These are phyloP conservation scores for Beauveria australis DNA, from an alignment of 2,329 filamentous ascomycete genomes.

Conservation along the genomic window DNA sequence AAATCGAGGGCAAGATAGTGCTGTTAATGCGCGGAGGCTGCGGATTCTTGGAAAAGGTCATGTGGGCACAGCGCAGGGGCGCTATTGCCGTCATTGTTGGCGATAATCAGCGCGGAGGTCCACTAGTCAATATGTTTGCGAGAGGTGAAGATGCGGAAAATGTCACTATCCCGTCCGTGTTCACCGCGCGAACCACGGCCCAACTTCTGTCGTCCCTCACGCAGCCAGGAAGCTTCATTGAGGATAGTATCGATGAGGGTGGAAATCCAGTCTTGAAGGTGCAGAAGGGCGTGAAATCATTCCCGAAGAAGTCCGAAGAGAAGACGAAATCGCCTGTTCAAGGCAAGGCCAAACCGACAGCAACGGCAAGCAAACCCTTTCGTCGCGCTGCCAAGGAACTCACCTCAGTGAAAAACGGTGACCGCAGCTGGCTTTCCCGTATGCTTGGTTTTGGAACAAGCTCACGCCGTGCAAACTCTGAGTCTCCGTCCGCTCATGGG, in stretches of 20 bases:
- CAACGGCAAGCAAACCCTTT: slow-evolving; percentile 17
- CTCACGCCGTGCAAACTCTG: slow-evolving; percentile 33
- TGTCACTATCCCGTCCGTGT: slow-evolving; percentile 85
- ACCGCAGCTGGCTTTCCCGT: slow-evolving; percentile 36
- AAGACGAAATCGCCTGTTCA: slow-evolving; percentile 27
- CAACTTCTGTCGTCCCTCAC: slow-evolving; percentile 85
- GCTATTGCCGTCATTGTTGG: slow-evolving; percentile 88
- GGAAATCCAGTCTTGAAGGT: slow-evolving; percentile 48
- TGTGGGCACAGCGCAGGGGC: slow-evolving; percentile 90
- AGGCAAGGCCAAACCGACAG: slow-evolving; percentile 19
- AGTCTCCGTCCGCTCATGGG: slow-evolving; percentile 60
- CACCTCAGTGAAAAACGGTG: slow-evolving; percentile 11
- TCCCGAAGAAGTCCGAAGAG: slow-evolving; percentile 2
- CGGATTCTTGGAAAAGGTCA: slow-evolving; percentile 92
- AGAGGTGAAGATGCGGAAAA: slow-evolving; percentile 84
- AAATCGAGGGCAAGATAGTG: slow-evolving; percentile 89
- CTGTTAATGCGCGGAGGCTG: slow-evolving; percentile 87
- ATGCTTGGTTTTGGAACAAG: slow-evolving; percentile 30
- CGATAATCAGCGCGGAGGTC: slow-evolving; percentile 82
- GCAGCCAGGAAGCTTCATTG: slow-evolving; percentile 57
- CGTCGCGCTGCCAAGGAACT: slow-evolving; percentile 20
- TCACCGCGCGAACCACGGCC: slow-evolving; percentile 90
- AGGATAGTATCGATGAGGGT: slow-evolving; percentile 52
- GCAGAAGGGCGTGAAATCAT: slow-evolving; percentile 35
- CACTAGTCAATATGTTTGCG: slow-evolving; percentile 96